These are phyloP conservation scores for Bolboschoenus planiculmis DNA, from an alignment of 176 grass and related monocot species.

Conservation along the genomic window DNA sequence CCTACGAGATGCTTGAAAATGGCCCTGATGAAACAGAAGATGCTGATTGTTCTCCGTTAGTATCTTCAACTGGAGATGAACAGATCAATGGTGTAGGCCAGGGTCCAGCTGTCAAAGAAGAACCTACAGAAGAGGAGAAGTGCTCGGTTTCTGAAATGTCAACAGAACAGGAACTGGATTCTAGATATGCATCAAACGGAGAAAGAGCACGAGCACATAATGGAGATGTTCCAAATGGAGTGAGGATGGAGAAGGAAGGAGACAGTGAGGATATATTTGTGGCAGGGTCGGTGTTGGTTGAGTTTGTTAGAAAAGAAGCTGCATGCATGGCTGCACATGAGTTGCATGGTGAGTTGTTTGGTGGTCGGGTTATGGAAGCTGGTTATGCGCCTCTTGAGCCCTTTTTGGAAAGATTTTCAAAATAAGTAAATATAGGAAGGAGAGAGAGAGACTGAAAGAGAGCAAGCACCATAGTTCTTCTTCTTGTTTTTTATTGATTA, in stretches of 20 bases:
- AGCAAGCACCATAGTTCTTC: not conserved
- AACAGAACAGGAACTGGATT: not conserved
- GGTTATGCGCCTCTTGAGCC: slow-evolving; percentile 48
- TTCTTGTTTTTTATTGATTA: not conserved
- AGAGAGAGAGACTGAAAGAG: not conserved
- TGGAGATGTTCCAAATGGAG: not conserved
- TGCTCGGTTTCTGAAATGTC: slow-evolving; percentile 1
- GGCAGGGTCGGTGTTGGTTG: slow-evolving; percentile 66
- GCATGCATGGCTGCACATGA: slow-evolving; percentile 51
- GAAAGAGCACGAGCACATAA: not conserved
- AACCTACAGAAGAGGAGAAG: not conserved
- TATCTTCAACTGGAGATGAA: slow-evolving; percentile 16
- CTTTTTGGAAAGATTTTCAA: slow-evolving; percentile 44
- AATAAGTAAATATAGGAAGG: slow-evolving; percentile 27
- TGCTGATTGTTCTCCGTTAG: not conserved
- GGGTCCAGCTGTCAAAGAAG: not conserved
- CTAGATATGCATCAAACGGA: not conserved
- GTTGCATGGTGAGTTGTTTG: slow-evolving; percentile 65
- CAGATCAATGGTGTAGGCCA: not conserved
- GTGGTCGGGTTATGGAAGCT: slow-evolving; percentile 33
- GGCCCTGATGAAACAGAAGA: slow-evolving; percentile 25
- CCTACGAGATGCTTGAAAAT: slow-evolving; percentile 8
- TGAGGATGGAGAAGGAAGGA: not conserved
- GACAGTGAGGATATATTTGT: slow-evolving; percentile 20
- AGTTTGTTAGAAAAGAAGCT: slow-evolving; percentile 75